Base-by-base conservation (phyloP, 31 red algal species). In the Bonnemaisonia californica region DNA sequence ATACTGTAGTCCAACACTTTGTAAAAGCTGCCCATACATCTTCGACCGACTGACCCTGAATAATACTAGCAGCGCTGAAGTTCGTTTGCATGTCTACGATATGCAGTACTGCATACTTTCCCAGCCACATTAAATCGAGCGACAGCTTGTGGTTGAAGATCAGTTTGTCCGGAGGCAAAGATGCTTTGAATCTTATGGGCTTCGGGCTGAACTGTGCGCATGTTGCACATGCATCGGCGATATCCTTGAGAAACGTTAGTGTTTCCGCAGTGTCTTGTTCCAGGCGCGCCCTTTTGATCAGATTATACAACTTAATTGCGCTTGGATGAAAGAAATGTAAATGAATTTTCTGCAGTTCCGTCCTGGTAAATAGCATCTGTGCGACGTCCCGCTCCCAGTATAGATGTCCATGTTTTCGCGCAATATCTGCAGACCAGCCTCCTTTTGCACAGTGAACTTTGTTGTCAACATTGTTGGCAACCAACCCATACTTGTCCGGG, bases 1-100 rank as follows among this genome's bases (percentile, higher is more conserved):
- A 80, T 16, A 80, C 38, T 68, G 59, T 80, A 54, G 58, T 24
- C 77, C 57, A 80, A 31, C 41, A 80, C 21, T 51, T 39, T 3
- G 67, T 35, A 41, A 80, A 80, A 1, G 59, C 8, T n/a, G 65
- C 3, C 59, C 61, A 80, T 23, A 80, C 42, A 30, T 29, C 33
- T 41, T 80, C 59, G 4, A 1, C 5, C 27, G 23, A 37, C 28
- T 80, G 35, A 30, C 16, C 42, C 12, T 45, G 35, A n/a, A 80
- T 12, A 34, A 80, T 67, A 2, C 51, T 2, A 32, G 77, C 59
- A 47, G 58, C 0, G 26, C 36, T 55, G 77, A 80, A 80, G 33
- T 68, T 30, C 2, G 42, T 80, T 80, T 47, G 60, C 12, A 30
- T 28, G 54, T 66, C 62, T n/a, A 80, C 77, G 18, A 80, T 30